Evolutionary conservation across 1,284 basidiomycete species (phyloP).

Genomic region (Ganoderma multipileum): DNA sequence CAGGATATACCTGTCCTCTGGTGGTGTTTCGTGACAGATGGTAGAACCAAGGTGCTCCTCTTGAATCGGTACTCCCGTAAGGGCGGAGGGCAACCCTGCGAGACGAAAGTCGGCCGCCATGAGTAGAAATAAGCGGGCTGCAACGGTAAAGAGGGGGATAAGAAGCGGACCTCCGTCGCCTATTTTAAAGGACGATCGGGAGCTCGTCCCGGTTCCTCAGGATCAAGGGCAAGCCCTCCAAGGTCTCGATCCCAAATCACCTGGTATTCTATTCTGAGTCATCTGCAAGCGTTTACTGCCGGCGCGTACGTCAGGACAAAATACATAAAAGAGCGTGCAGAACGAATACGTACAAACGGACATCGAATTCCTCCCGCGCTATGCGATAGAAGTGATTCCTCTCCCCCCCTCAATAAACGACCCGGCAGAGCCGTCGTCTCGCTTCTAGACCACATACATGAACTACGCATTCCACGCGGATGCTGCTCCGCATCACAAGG

Average conservation of each 20-base stretch:
- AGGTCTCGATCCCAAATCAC: background rate
- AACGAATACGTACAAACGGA: background rate
- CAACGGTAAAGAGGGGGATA: background rate
- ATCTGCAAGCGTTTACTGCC: background rate
- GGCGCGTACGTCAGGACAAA: background rate
- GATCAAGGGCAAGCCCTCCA: background rate
- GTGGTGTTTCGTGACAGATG: too few species aligned
- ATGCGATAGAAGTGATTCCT: background rate
- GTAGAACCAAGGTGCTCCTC: background rate
- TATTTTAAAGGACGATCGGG: background rate
- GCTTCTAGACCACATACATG: background rate
- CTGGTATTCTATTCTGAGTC: background rate
- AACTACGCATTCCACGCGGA: background rate
- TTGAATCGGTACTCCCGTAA: background rate
- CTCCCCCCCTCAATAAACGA: background rate
- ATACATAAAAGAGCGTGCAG: too few species aligned
- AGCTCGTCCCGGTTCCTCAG: background rate
- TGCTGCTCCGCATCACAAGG: background rate
- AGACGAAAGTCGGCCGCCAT: slow-evolving; percentile 1
- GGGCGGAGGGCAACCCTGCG: background rate
- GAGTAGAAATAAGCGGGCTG: background rate
- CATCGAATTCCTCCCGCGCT: background rate
- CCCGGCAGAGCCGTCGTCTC: background rate
- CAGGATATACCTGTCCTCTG: background rate
- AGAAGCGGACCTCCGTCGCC: background rate